Percentiles rank a stretch among this genome's conserved stretches.
Conservation (phyloP, 2,329 filamentous ascomycete genomes). For the Xylariaceae sp. region DNA sequence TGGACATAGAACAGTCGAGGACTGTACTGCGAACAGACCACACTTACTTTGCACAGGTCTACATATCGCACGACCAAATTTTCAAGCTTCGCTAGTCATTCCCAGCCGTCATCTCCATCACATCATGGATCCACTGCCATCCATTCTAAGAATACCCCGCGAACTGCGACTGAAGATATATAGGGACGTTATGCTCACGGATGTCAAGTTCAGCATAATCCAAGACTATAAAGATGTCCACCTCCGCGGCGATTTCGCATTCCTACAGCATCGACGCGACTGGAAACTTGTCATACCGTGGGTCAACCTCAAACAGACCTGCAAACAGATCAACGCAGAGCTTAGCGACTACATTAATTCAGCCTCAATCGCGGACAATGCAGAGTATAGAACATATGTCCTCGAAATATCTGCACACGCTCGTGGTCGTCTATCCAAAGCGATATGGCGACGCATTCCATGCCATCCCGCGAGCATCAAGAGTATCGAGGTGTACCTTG, state of each 20-base stretch:
- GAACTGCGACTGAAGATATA: not conserved
- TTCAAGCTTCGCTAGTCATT: no score
- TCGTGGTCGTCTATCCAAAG: not conserved
- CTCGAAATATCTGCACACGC: not conserved
- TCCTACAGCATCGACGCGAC: not conserved
- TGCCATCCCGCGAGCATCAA: not conserved
- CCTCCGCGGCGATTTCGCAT: not conserved
- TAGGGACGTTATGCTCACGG: not conserved
- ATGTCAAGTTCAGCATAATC: not conserved
- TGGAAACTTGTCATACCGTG: not conserved
- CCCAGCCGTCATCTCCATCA: no score
- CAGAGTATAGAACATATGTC: not conserved
- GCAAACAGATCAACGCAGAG: not conserved
- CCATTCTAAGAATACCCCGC: not conserved
- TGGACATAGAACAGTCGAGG: no score
- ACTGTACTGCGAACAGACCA: no score
- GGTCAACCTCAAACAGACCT: conserved; percentile 1
- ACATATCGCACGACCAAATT: no score
- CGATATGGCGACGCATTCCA: not conserved
- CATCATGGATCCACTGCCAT: no score
- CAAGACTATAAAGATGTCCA: not conserved
- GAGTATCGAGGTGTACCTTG: not conserved
- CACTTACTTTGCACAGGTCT: no score
- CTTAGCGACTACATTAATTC: not conserved
- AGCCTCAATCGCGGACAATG: not conserved